Evolutionary conservation across 306 rosid genomes (phyloP), one percentile per base, ranked within the genome.

Genomic region (Citrullus amarus): DNA sequence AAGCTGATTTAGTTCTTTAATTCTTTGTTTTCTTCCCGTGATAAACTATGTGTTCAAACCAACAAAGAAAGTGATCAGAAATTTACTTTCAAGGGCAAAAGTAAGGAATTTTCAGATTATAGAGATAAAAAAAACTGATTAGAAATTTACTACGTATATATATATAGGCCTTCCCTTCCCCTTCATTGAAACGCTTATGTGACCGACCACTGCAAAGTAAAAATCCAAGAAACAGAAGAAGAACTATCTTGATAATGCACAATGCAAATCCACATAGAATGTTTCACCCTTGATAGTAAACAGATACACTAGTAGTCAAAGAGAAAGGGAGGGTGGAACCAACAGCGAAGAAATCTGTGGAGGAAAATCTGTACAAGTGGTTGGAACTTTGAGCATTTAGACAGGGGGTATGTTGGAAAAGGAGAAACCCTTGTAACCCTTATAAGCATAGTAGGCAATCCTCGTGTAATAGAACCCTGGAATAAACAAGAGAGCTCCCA

Each of bases 391-490:
- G 36, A 67, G 25, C 54, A 16, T 80, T 81, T 89, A 93, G 13
- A 96, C 98, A 0, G 93, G 93, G 8, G 99, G 99, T 77, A 96
- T 96, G 90, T 96, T 96, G 69, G 97, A 85, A 93, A 96, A 92
- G 56, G 99, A 96, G 88, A 96, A 96, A 9, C 98, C 98, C 77
- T 91, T 88, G 90, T 92, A 96, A 22, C 99, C 99, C 80, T 92
- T 96, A 78, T 92, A 96, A 80, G 99, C 99, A 86, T 90, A 96
- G 77, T 96, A 96, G 14, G 99, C 99, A 85, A 96, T 92, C 90
- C 98, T 82, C 13, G 99, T 96, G 88, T 96, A 96, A 83, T 96
- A 96, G 85, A 86, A 96, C 0, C 99, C 98, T 65, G 99, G 99
- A 73, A 96, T 90, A 90, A 96, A 96, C 91, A 96, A 81, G 72